Conservation (phyloP, 2,329 filamentous ascomycete species). For the Teratosphaeriaceae sp. region DNA sequence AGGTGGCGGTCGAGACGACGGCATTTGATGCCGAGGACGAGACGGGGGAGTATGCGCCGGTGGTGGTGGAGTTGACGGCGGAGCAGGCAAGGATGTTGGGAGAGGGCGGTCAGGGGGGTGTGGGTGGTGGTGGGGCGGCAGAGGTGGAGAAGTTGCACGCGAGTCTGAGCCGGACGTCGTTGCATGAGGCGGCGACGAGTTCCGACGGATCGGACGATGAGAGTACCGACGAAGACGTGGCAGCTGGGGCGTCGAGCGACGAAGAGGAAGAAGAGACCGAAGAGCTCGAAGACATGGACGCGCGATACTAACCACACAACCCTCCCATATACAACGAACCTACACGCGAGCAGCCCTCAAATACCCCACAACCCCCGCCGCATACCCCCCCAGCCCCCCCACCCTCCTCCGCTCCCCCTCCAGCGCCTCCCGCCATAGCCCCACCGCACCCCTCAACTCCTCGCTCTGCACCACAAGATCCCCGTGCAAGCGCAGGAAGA, state of each 20-base stretch:
- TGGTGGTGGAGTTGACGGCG: constrained; percentile 49
- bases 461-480: constrained; percentile 49
- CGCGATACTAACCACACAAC: constrained; percentile 16
- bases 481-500: constrained; percentile 76
- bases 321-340: neutral
- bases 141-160: constrained; percentile 18
- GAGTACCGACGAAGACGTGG: constrained; percentile 28
- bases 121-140: constrained; percentile 11
- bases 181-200: constrained; percentile 15
- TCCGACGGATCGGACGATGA: no score
- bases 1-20: constrained; percentile 50
- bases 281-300: constrained; percentile 31
- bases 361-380: constrained; percentile 67
- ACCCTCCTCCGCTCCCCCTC: constrained; percentile 62
- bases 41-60: constrained; percentile 57
- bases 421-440: constrained; percentile 54
- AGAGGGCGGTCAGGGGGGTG: no score
- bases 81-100: constrained; percentile 35
- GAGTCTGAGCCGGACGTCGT: constrained; percentile 14
- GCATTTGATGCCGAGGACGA: constrained; percentile 53
- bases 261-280: constrained; percentile 32
- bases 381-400: constrained; percentile 75
- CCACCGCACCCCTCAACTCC: constrained; percentile 53
- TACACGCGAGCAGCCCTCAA: constrained; percentile 22
- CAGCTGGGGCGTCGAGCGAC: constrained; percentile 17